Evolutionary conservation across 164 flowering plant genomes (phyloP), one percentile per base, ranked within the genome.

Genomic region (Vitis rupestris): DNA sequence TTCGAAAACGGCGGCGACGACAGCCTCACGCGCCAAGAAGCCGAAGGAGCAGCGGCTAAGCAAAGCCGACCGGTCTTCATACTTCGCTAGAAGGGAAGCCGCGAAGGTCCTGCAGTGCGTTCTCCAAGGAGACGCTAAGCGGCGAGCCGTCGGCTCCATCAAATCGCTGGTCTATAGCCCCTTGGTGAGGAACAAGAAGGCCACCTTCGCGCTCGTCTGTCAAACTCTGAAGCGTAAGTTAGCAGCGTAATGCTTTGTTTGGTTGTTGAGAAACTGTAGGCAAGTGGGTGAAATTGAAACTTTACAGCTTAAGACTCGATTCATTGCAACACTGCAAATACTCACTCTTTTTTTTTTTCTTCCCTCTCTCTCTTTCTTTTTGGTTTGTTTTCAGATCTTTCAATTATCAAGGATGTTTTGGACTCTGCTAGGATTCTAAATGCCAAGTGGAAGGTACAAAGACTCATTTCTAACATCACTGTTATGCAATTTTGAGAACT

Each of bases 41-140:
- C 61, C 15, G 63, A 68, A 71, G 64, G 50, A 56, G 3, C 27
- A 23, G 27, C 27, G 27, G 27, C 2, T 23, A 23, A 23, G 77
- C 75, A 81, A 51, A 71, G 86, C 80, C 27, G 90, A 87, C 6
- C 75, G 96, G 54, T 88, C 98, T 19, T 84, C 98, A 4, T 87
- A 85, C 80, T 95, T 92, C 74, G 96, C 94, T 0, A 78, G 98
- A 63, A 83, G 99, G 76, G 98, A 95, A 65, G 95, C 97, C 7
- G 98, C 98, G 23, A 92, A 87, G 80, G 90, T 95, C 0, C 70
- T 90, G 62, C 81, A 82, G 14, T 58, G 67, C 58, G 92, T 87
- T 4, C 86, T 95, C 60, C 81, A 81, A 14, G 98, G 98, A 4
- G 97, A 93, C 76, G 90, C 96, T 14, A 71, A 72, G n/a, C 87